These are phyloP conservation scores for Colletotrichum filicis DNA, from an alignment of 2,329 filamentous ascomycete genomes.

Conservation along the genomic window DNA sequence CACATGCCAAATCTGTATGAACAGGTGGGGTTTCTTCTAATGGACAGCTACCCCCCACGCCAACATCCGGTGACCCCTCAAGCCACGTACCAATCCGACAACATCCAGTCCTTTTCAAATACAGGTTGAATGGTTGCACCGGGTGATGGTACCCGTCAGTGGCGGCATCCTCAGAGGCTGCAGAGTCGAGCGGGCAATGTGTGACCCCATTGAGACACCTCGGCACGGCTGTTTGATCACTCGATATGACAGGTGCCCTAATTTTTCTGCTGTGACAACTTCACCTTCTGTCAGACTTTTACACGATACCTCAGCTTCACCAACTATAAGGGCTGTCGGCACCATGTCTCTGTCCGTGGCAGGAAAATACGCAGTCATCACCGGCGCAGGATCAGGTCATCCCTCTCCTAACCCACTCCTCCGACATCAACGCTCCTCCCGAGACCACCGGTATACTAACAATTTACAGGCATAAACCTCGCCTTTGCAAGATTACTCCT, in stretches of 20 bases:
- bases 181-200: not conserved
- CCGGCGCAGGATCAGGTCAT: constrained; percentile 39
- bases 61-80: not conserved
- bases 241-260: not conserved
- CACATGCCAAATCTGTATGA: not conserved
- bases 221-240: not conserved
- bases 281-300: not conserved
- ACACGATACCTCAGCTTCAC: not conserved
- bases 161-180: not conserved
- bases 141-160: not conserved
- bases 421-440: too few relatives aligned
- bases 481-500: constrained; percentile 48
- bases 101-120: not conserved
- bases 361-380: constrained; percentile 41
- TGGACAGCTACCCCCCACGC: not conserved
- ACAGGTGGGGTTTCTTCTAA: not conserved
- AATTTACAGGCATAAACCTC: constrained; percentile 48
- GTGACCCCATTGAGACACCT: not conserved
- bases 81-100: not conserved
- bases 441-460: too few relatives aligned
- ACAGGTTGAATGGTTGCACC: not conserved
- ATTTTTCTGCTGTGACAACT: not conserved
- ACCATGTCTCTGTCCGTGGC: constrained; percentile 38
- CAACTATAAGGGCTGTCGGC: not conserved
- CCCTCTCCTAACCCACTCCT: too few relatives aligned